These are phyloP conservation scores for Mortierella hygrophila DNA, from an alignment of 192 early-diverging fungal species.

Conservation along the genomic window DNA sequence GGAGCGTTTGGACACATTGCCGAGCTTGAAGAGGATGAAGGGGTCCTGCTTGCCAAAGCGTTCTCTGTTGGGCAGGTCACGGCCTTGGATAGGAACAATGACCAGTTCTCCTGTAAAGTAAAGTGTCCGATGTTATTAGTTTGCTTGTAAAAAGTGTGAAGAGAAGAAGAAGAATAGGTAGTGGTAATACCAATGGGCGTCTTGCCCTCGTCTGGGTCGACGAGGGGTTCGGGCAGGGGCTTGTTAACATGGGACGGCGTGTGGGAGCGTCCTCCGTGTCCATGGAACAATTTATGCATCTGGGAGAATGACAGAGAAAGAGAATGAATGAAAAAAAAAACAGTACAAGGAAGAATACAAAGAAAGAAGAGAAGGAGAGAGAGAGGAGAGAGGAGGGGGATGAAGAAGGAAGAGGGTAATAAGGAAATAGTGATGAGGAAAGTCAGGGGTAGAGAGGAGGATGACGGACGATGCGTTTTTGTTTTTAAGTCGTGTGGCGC, in stretches of 20 bases:
- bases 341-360: neutral
- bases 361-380: neutral
- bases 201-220: slow-evolving; percentile 56
- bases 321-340: neutral
- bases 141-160: neutral
- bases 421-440: neutral
- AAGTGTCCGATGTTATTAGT: neutral
- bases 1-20: slow-evolving; percentile 57
- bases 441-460: neutral
- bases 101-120: slow-evolving; percentile 27
- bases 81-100: slow-evolving; percentile 52
- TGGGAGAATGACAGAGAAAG: neutral
- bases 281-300: slow-evolving; percentile 46
- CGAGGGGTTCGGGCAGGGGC: slow-evolving; percentile 46
- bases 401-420: neutral
- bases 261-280: slow-evolving; percentile 17
- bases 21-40: slow-evolving; percentile 64
- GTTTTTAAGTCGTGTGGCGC: no score
- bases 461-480: neutral
- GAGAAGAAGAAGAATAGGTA: neutral
- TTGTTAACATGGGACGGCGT: slow-evolving; percentile 27
- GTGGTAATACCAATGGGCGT: slow-evolving; percentile 36
- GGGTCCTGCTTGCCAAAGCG: slow-evolving; percentile 68
- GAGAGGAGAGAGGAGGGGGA: neutral
- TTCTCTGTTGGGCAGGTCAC: slow-evolving; percentile 47